Base-by-base conservation (phyloP, 2,329 filamentous ascomycete genomes). In the Immersiporthe knoxdaviesiana region DNA sequence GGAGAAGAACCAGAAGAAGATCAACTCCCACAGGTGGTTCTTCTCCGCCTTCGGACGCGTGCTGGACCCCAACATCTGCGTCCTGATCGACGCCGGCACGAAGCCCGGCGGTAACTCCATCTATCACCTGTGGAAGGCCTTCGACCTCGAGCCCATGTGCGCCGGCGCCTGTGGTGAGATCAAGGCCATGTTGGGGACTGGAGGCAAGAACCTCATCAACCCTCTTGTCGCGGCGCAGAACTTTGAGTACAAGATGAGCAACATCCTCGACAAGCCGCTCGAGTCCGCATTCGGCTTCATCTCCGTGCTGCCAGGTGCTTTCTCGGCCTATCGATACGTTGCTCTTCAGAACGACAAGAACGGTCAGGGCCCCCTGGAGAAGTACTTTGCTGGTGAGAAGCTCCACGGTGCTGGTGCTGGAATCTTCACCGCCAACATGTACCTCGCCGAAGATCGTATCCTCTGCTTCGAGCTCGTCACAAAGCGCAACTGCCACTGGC, bases 241-340 rank as follows among this genome's bases (percentile, higher is more conserved):
- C 78, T 99, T 99, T 75, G 96, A 99, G 83, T 99, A 99, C 87
- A 99, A 99, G 86, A 97, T 99, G 92, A 97, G 93, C 79, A 99
- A 99, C 77, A 99, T 99, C 77, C 87, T 99, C 59, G 96, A 99
- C 80, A 99, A 99, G 82, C 96, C 96, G 2, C 84, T 99, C 54
- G 96, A 99, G 79, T 98, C 95, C 4, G 93, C 95, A 0, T 99
- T 99, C 79, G 96, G 96, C 61, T 99, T 98, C 82, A 98, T 99
- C 78, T 93, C 93, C 59, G 96, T 99, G 76, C 85, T 99, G 77
- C 96, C 96, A 0, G 96, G 96, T 83, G 96, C 96, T 69, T 97
- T 99, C 81, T 98, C 95, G n/a, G 96, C 96, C 27, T 99, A 99
- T 80, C 91, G 96, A 52, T 99, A 93, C 78, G 87, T 97, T 12